Evolutionary conservation across 768 basidiomycete species (phyloP).

Genomic region (Hydnomerulius pinastri): DNA sequence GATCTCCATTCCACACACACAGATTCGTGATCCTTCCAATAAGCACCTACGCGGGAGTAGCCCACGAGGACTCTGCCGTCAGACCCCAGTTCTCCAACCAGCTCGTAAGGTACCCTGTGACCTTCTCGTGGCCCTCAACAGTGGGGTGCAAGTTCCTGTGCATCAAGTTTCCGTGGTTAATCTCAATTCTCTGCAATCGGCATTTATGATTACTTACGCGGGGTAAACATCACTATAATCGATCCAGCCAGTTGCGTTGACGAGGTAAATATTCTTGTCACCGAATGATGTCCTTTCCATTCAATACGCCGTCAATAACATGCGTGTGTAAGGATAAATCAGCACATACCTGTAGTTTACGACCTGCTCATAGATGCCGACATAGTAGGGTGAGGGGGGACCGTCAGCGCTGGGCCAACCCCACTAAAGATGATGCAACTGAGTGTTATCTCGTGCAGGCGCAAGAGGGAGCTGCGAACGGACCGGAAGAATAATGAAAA

Average conservation of each 20-base stretch:
- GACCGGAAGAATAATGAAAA: slow-evolving; percentile 58
- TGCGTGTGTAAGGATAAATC: background rate
- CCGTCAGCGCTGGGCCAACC: slow-evolving; percentile 58
- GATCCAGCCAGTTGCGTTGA: slow-evolving; percentile 60
- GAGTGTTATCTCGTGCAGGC: background rate
- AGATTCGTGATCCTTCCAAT: background rate
- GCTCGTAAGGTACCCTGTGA: slow-evolving; percentile 45
- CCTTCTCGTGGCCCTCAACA: slow-evolving; percentile 47
- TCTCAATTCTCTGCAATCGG: background rate
- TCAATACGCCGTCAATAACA: background rate
- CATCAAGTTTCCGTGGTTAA: background rate
- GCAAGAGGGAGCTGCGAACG: background rate
- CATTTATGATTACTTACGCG: slow-evolving; percentile 30
- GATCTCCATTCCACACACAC: background rate
- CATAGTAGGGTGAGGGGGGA: slow-evolving; percentile 45
- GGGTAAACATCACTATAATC: slow-evolving; percentile 51
- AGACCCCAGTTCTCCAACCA: slow-evolving; percentile 51
- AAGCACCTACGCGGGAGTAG: background rate
- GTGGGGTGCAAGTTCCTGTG: slow-evolving; percentile 52
- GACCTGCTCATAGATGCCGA: slow-evolving; percentile 50
- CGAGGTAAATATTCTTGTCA: slow-evolving; percentile 51
- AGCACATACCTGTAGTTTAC: too few species aligned
- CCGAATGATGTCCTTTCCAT: slow-evolving; percentile 38
- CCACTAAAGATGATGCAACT: slow-evolving; percentile 40
- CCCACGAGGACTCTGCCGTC: background rate